Base-by-base conservation (phyloP, 805 yeast species). In the baker's yeast (Saccharomyces cerevisiae) region DNA sequence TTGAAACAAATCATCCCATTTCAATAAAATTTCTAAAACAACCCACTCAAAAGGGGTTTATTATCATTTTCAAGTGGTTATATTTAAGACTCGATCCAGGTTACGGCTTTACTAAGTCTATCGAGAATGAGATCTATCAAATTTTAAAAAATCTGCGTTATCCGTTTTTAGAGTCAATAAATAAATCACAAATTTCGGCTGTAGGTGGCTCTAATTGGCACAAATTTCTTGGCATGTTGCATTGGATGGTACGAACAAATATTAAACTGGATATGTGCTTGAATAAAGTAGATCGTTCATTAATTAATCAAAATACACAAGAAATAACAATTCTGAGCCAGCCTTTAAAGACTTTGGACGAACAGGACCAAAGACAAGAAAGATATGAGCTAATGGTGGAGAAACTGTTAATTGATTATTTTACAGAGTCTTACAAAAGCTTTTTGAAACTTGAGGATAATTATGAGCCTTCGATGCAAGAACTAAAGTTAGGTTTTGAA, bases 201-300 rank as follows among this genome's bases (percentile, higher is more conserved):
- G 96, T 89, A 11, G 96, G 96, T 5, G 96, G 96, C 2, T 83
- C 85, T 50, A 83, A 83, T 59, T 90, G 97, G 97, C 89, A 88
- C 11, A 78, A 79, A 6, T 87, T 89, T 59, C 68, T 90, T 46
- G 96, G 94, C 1, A 81, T 91, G 79, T 71, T 90, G 24, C 83
- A 85, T 66, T 90, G 97, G 97, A 67, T 90, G 48, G 82, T 85
- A 4, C 81, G 81, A 58, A 74, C 82, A 56, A 83, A 76, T 61
- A 64, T 57, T 57, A 76, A 73, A 51, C 68, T 74, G 54, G 81
- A 79, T 50, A 63, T 64, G 46, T 54, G 60, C 13, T 43, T 62
- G 10, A 55, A 54, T n/a, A 55, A 59, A 21, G 49, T 66, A 32
- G 65, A 67, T 55, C 55, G 61, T 31, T 58, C 60, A 9, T 47